Conservation (phyloP, 495 filamentous ascomycete genomes). For the Pseudomonodictys pantanalensis region DNA sequence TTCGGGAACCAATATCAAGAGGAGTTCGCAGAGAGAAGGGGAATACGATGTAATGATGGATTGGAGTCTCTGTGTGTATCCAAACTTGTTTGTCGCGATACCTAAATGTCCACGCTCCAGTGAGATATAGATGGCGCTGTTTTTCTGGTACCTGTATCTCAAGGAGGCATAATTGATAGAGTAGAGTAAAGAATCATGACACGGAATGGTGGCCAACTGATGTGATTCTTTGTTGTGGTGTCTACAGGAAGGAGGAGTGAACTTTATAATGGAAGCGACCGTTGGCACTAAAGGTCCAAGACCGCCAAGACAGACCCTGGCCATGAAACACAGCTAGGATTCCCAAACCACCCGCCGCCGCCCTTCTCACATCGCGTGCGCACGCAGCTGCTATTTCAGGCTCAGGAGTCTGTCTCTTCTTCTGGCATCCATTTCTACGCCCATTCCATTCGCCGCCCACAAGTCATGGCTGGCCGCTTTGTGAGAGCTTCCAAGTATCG, state of each 20-base stretch:
- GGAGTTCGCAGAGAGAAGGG: no score
- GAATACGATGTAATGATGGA: no score
- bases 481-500: constrained; percentile 98
- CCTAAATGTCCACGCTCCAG: no score
- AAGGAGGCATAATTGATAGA: no score
- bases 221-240: neutral
- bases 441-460: constrained; percentile 1
- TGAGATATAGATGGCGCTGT: no score
- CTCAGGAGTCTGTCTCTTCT: neutral
- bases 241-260: neutral
- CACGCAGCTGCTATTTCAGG: neutral
- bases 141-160: no score
- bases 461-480: constrained; percentile 87
- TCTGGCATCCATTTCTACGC: neutral
- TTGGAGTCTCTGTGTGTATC: no score
- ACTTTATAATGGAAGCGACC: no score
- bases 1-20: no score
- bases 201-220: no score
- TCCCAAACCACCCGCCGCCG: neutral
- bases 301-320: neutral
- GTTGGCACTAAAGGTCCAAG: neutral
- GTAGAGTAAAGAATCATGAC: no score
- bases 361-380: neutral
- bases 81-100: no score
- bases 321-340: constrained; percentile 13